Conservation (phyloP, 257 asterid genomes). For the Cordia subcordata region DNA sequence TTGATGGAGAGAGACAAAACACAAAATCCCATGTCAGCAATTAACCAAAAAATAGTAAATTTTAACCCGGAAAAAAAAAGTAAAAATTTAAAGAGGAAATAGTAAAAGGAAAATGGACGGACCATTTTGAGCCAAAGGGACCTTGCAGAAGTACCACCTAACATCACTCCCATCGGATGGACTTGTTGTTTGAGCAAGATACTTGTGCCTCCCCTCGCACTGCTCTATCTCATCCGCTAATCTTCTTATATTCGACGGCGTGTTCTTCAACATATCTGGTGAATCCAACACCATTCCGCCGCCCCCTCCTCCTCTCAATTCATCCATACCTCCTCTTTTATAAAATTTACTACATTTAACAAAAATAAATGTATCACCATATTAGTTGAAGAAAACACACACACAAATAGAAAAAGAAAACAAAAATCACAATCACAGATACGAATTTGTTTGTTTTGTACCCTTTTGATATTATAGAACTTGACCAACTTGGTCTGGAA, state of each 20-base stretch:
- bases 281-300: constrained; percentile 17
- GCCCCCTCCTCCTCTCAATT: constrained; percentile 1
- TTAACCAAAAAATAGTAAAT: no score
- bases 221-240: constrained; percentile 80
- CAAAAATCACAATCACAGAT: no score
- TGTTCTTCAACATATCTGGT: constrained; percentile 80
- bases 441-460: no score
- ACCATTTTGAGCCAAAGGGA: constrained; percentile 74
- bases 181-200: constrained; percentile 84
- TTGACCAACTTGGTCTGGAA: no score
- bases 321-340: background rate
- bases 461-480: no score
- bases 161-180: constrained; percentile 94
- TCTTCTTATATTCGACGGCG: constrained; percentile 87
- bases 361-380: no score
- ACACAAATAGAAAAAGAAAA: no score
- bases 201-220: constrained; percentile 77
- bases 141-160: constrained; percentile 92
- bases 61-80: no score
- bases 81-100: background rate
- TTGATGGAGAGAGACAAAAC: constrained; percentile 6
- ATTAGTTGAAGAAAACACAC: no score
- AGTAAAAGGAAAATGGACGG: background rate
- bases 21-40: background rate
- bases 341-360: no score